These are phyloP conservation scores for Debaryomyces udenii DNA, from an alignment of 1,139 yeast genomes.

Conservation along the genomic window DNA sequence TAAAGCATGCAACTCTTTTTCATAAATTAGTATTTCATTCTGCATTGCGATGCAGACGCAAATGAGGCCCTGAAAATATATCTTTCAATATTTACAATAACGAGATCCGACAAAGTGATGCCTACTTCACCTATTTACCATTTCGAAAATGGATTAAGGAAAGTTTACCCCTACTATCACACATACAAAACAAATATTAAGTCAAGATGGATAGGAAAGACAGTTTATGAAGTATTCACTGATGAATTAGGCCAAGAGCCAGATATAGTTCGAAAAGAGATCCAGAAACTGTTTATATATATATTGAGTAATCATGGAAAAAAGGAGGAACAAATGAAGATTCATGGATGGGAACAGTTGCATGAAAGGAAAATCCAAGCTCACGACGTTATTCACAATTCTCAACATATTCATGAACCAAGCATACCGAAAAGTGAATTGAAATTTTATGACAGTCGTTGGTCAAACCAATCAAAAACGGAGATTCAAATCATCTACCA, in stretches of 20 bases:
- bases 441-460: slow-evolving; percentile 14
- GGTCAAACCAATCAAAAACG: slow-evolving; percentile 14
- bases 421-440: slow-evolving; percentile 39
- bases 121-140: slow-evolving; percentile 15
- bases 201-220: slow-evolving; percentile 51
- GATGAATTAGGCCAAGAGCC: slow-evolving; percentile 46
- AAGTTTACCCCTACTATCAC: slow-evolving; percentile 50
- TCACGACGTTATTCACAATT: slow-evolving; percentile 54
- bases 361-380: slow-evolving; percentile 30
- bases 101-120: too few relatives aligned
- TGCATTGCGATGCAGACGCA: neutral
- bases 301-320: slow-evolving; percentile 31
- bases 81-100: too few relatives aligned
- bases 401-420: slow-evolving; percentile 67
- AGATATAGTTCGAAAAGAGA: slow-evolving; percentile 28
- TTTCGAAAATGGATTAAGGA: slow-evolving; percentile 45
- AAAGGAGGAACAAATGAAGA: slow-evolving; percentile 19
- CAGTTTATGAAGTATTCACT: slow-evolving; percentile 45
- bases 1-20: too few relatives aligned
- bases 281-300: slow-evolving; percentile 28
- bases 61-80: neutral
- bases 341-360: slow-evolving; percentile 29
- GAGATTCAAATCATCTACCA: slow-evolving; percentile 47
- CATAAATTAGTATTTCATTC: too few relatives aligned
- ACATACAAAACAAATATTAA: slow-evolving; percentile 45